Conservation (phyloP, 2,329 filamentous ascomycete genomes). For the Neofusicoccum sp. region DNA sequence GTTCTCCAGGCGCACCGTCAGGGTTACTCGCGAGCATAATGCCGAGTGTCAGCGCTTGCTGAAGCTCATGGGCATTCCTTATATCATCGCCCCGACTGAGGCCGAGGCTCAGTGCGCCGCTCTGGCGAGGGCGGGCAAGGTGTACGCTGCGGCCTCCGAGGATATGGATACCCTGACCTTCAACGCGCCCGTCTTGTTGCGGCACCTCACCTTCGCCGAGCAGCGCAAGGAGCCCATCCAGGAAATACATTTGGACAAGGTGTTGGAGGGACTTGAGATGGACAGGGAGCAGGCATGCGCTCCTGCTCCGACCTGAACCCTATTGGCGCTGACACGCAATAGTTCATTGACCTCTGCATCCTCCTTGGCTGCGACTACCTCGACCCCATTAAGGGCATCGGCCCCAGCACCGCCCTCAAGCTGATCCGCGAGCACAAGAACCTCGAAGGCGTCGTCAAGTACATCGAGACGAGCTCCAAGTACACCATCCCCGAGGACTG, state of each 20-base stretch:
- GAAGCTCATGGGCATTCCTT: constrained; percentile 95
- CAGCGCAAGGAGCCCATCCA: constrained; percentile 97
- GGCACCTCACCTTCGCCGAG: constrained; percentile 95
- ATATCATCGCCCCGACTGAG: constrained; percentile 92
- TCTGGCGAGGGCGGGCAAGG: constrained; percentile 86
- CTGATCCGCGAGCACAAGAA: constrained; percentile 89
- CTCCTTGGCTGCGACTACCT: constrained; percentile 97
- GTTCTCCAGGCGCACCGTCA: constrained; percentile 89
- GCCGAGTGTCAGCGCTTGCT: constrained; percentile 88
- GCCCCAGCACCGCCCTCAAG: constrained; percentile 87
- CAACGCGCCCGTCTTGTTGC: constrained; percentile 83
- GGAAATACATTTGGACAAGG: constrained; percentile 86
- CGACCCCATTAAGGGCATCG: constrained; percentile 93
- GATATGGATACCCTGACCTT: constrained; percentile 99
- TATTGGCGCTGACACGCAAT: constrained; percentile 15
- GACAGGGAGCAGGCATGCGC: constrained; percentile 73
- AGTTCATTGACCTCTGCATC: constrained; percentile 98
- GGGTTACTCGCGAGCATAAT: constrained; percentile 96
- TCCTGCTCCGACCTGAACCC: not conserved
- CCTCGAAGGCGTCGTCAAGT: constrained; percentile 85
- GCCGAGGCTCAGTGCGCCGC: constrained; percentile 96
- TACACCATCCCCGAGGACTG: constrained; percentile 92
- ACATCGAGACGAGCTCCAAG: constrained; percentile 75
- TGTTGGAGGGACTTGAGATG: constrained; percentile 86
- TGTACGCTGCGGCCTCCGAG: constrained; percentile 94